Base-by-base conservation (phyloP, 148 eudicot species). In the Camellia japonica region DNA sequence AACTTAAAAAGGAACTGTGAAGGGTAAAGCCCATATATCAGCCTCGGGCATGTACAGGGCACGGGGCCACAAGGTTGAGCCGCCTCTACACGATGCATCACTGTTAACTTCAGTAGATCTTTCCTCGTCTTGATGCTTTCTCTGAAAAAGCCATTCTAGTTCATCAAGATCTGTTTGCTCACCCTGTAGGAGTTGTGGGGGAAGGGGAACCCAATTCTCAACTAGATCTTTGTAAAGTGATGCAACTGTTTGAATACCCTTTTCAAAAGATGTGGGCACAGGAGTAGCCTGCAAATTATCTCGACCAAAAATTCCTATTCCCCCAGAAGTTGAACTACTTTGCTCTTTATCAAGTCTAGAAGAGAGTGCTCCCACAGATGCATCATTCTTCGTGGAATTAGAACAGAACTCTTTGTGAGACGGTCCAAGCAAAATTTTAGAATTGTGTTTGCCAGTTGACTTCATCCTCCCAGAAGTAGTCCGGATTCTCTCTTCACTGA, bases 1-100 rank as follows among this genome's bases (percentile, higher is more conserved):
- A 4, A 47, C 82, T 90, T 85, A 93, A 77, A 87, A 93, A 2
- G 97, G 97, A 38, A 91, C 88, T 2, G 93, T 85, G 61, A 65
- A 93, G 5, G 97, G 97, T 59, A 93, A 62, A 1, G 94, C 97
- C 56, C 85, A 86, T 5, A 88, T 23, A 58, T 83, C 90, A 43
- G 75, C 94, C 46, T 88, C 88, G 0, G 84, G 74, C 83, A 93
- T 79, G 73, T 79, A 85, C 18, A 67, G 86, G 0, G 91, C 90
- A 7, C 83, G 86, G 0, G 97, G 91, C 77, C 84, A 85, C 60
- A 86, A 68, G 54, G 75, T 62, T 73, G 79, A 75, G 67, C 52
- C 73, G 76, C 80, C 79, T 15, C 73, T 7, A 42, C 82, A 69
- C 38, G 13, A 30, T 9, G 60, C 60, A 4, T 63, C 78, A 71